A percentile compares a stretch with the other conserved stretches of the same genome.
Evolutionary conservation across 805 yeast genomes (phyloP).

Genomic region (Vanderwaltozyma tropicalis): DNA sequence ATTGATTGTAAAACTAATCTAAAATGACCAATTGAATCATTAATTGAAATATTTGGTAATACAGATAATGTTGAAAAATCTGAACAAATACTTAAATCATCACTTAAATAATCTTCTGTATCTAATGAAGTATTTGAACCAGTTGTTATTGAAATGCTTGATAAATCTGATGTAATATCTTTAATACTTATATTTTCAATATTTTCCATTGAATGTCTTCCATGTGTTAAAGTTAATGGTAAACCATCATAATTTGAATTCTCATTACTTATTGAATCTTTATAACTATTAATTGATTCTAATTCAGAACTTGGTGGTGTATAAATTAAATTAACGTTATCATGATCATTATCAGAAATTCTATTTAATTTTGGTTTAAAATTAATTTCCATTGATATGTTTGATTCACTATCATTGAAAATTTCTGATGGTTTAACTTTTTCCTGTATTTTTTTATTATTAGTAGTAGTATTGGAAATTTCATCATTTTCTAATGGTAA

Average conservation of each 20-base stretch:
- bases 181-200: neutral
- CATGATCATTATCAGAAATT: neutral
- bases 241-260: slow-evolving; percentile 7
- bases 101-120: slow-evolving; percentile 3
- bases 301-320: slow-evolving; percentile 15
- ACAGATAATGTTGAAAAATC: slow-evolving; percentile 18
- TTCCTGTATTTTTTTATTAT: neutral
- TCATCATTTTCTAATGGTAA: neutral
- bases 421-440: neutral
- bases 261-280: neutral
- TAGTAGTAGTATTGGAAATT: too few species aligned
- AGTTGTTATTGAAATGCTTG: neutral
- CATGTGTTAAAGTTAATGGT: slow-evolving; percentile 9
- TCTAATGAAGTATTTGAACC: slow-evolving; percentile 6
- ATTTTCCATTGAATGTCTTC: neutral
- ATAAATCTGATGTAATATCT: neutral
- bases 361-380: slow-evolving; percentile 2
- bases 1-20: slow-evolving; percentile 26
- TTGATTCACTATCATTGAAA: slow-evolving; percentile 1
- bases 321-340: neutral
- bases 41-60: slow-evolving; percentile 25
- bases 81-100: slow-evolving; percentile 4
- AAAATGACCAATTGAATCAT: slow-evolving; percentile 23
- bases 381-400: slow-evolving; percentile 2
- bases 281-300: slow-evolving; percentile 19